These are phyloP conservation scores for Mucor circinelloides DNA, from an alignment of 371 early-diverging fungal species.

Conservation along the genomic window DNA sequence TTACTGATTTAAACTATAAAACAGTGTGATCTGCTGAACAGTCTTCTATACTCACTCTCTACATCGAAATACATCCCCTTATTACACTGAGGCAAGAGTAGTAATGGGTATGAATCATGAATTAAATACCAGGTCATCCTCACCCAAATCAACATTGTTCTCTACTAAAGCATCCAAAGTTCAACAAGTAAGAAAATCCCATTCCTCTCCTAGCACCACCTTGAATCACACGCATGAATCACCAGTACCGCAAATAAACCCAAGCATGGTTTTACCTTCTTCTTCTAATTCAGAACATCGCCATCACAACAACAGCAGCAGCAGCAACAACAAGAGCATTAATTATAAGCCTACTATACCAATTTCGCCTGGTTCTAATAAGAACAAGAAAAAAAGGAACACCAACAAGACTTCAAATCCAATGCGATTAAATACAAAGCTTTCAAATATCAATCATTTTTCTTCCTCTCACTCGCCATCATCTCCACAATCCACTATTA, in stretches of 20 bases:
- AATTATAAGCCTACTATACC: not conserved
- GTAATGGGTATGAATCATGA: not conserved
- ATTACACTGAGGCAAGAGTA: not conserved
- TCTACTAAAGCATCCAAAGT: constrained; percentile 11
- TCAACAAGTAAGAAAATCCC: constrained; percentile 13
- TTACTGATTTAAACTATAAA: not conserved
- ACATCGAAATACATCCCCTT: not conserved
- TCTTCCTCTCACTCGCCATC: constrained; percentile 2
- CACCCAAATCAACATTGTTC: not conserved
- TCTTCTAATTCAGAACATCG: constrained; percentile 6
- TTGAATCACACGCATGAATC: not conserved
- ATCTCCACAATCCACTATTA: not conserved
- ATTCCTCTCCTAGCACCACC: constrained; percentile 18
- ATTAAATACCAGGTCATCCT: not conserved
- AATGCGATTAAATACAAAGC: constrained; percentile 13
- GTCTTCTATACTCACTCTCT: not conserved
- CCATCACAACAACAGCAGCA: not conserved
- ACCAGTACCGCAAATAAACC: not conserved
- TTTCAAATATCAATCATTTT: constrained; percentile 3
- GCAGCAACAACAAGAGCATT: too few relatives aligned
- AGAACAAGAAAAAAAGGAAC: constrained; percentile 15
- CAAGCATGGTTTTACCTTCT: not conserved
- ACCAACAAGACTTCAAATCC: not conserved
- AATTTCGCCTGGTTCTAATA: constrained; percentile 7
- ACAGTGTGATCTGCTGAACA: not conserved